phyloP scores from a whole-genome alignment of 2,329 filamentous ascomycete genomes.

The Cryphonectria radicalis region DNA sequence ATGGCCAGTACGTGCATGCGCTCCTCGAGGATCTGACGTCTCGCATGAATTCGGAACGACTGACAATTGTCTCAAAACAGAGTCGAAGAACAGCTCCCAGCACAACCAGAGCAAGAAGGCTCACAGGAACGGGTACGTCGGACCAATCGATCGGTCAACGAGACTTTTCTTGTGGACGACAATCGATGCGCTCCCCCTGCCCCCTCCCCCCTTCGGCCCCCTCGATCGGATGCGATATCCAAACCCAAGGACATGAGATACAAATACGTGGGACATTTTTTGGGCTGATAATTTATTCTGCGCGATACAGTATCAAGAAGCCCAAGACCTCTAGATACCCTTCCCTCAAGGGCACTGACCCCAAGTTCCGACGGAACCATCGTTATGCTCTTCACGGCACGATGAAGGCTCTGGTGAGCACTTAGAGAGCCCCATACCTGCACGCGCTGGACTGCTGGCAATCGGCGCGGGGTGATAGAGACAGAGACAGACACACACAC shows the following conservation, averaged over 20 bases:
- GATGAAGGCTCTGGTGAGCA: constrained; percentile 85
- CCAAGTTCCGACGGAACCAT: constrained; percentile 99
- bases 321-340: constrained; percentile 99
- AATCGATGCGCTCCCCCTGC: not conserved
- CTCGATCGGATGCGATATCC: constrained; percentile 28
- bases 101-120: constrained; percentile 98
- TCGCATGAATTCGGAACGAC: constrained; percentile 25
- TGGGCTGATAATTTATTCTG: constrained; percentile 20
- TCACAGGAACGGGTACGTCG: constrained; percentile 94
- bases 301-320: constrained; percentile 89
- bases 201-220: not conserved
- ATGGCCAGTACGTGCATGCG: constrained; percentile 68
- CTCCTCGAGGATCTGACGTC: not conserved
- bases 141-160: constrained; percentile 24
- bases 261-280: constrained; percentile 5
- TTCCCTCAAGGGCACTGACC: constrained; percentile 97
- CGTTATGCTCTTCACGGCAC: constrained; percentile 99
- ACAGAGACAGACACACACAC: too few relatives aligned
- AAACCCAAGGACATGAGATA: not conserved
- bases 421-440: constrained; percentile 53
- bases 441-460: constrained; percentile 21
- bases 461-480: constrained; percentile 4
- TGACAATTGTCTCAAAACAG: constrained; percentile 52
- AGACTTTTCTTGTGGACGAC: not conserved
- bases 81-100: constrained; percentile 99